These are phyloP conservation scores for Coemansia sp. DNA, from an alignment of 192 early-diverging fungal species.

Conservation along the genomic window DNA sequence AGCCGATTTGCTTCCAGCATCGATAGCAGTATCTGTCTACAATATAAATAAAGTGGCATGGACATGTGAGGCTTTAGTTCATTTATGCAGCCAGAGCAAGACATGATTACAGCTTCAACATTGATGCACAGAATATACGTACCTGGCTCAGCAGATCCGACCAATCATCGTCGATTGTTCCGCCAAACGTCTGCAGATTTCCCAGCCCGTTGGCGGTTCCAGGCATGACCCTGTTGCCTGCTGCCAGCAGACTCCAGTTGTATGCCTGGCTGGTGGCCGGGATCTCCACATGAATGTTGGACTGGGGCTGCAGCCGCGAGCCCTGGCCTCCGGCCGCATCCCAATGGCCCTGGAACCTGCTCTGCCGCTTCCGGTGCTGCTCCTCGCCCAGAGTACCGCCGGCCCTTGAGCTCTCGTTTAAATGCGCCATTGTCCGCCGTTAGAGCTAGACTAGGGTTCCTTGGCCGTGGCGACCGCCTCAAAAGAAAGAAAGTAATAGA, in stretches of 20 bases:
- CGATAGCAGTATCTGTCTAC: slow-evolving; percentile 29
- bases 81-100: background rate
- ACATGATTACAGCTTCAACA: background rate
- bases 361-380: slow-evolving; percentile 44
- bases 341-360: slow-evolving; percentile 51
- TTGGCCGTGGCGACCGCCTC: background rate
- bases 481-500: background rate
- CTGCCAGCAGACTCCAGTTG: slow-evolving; percentile 35
- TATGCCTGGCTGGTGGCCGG: slow-evolving; percentile 22
- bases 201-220: slow-evolving; percentile 21
- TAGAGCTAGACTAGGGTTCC: background rate
- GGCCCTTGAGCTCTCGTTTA: slow-evolving; percentile 25
- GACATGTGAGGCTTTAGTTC: background rate
- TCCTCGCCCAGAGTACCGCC: slow-evolving; percentile 29
- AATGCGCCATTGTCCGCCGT: slow-evolving; percentile 26
- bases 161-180: slow-evolving; percentile 46
- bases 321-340: slow-evolving; percentile 29
- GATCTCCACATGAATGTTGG: slow-evolving; percentile 17
- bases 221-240: slow-evolving; percentile 14
- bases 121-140: slow-evolving; percentile 7
- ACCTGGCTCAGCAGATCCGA: slow-evolving; percentile 47
- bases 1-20: slow-evolving; percentile 26
- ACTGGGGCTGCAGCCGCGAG: slow-evolving; percentile 19
- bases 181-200: slow-evolving; percentile 25
- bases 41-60: background rate